Evolutionary conservation across 805 yeast genomes (phyloP).

Genomic region (Saccharomycodes ludwigii): DNA sequence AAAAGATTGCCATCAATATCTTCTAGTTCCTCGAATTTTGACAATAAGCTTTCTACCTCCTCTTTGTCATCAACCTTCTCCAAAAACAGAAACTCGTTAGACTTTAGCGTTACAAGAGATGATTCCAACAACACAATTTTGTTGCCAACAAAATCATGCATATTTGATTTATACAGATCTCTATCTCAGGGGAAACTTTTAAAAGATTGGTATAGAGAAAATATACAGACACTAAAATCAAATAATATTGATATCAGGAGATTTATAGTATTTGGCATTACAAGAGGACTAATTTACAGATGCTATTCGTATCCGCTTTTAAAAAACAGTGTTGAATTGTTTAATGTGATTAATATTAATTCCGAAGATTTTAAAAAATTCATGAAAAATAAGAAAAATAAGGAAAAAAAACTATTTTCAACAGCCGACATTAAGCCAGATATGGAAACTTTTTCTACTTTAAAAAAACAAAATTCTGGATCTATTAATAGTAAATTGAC

Average conservation of each 20-base stretch:
- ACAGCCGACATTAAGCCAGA: slow-evolving; percentile 22
- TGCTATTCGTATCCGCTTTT: slow-evolving; percentile 66
- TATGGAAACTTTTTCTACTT: slow-evolving; percentile 1
- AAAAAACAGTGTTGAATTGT: slow-evolving; percentile 11
- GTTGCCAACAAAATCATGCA: slow-evolving; percentile 50
- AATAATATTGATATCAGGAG: slow-evolving; percentile 68
- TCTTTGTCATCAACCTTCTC: slow-evolving; percentile 5
- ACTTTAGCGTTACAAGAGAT: slow-evolving; percentile 3
- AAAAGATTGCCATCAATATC: slow-evolving; percentile 1
- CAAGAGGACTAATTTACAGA: slow-evolving; percentile 71
- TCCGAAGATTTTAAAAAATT: slow-evolving; percentile 11
- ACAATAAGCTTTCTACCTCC: slow-evolving; percentile 5
- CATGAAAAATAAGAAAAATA: slow-evolving; percentile 5
- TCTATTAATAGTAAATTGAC: neutral
- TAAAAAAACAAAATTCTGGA: neutral
- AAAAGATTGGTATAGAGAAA: slow-evolving; percentile 70
- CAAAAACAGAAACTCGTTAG: slow-evolving; percentile 3
- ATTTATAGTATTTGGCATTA: slow-evolving; percentile 76
- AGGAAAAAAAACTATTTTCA: slow-evolving; percentile 15
- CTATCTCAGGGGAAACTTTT: slow-evolving; percentile 68
- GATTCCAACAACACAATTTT: slow-evolving; percentile 10
- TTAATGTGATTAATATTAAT: neutral
- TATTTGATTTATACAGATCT: slow-evolving; percentile 66
- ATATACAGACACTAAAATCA: slow-evolving; percentile 36
- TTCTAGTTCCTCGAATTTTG: slow-evolving; percentile 2